Percentiles rank a stretch among this genome's conserved stretches.
These are phyloP conservation scores for Myriosclerotinia duriaeana DNA, from an alignment of 2,329 filamentous ascomycete genomes.

Conservation along the genomic window DNA sequence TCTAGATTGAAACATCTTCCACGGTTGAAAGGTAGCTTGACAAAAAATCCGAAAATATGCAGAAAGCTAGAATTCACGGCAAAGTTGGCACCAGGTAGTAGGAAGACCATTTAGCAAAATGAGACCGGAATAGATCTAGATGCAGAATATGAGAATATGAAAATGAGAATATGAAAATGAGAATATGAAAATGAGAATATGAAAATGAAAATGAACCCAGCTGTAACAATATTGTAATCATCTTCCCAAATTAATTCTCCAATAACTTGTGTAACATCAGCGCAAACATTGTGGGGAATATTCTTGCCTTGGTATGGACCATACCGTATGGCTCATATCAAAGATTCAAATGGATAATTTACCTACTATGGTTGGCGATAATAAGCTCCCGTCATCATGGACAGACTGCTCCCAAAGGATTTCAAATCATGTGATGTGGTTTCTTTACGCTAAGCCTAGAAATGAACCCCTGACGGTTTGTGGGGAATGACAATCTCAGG, in stretches of 20 bases:
- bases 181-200: neutral
- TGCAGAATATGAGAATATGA: neutral
- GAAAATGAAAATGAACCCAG: neutral
- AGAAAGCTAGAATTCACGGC: neutral
- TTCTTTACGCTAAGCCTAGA: neutral
- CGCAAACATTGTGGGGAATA: conserved; percentile 34
- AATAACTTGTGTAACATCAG: conserved; percentile 36
- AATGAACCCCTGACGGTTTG: neutral
- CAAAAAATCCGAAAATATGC: neutral
- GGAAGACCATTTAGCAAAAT: neutral
- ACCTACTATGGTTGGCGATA: conserved; percentile 63
- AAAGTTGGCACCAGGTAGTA: neutral
- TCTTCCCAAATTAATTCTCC: neutral
- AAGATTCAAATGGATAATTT: conserved; percentile 61
- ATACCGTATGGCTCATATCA: conserved; percentile 51
- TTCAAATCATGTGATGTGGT: neutral
- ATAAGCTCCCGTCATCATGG: conserved; percentile 40
- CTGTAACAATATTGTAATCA: neutral
- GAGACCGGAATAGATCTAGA: neutral
- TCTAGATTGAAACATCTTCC: conserved; percentile 14
- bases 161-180: neutral
- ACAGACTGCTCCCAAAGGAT: conserved; percentile 29
- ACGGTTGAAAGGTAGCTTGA: conserved; percentile 6
- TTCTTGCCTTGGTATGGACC: conserved; percentile 25
- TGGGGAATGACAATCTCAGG: neutral